Evolutionary conservation across 225 moss, liverwort and hornwort species (phyloP), one percentile per base, ranked within the genome.

Genomic region (Physcomitrium patens): DNA sequence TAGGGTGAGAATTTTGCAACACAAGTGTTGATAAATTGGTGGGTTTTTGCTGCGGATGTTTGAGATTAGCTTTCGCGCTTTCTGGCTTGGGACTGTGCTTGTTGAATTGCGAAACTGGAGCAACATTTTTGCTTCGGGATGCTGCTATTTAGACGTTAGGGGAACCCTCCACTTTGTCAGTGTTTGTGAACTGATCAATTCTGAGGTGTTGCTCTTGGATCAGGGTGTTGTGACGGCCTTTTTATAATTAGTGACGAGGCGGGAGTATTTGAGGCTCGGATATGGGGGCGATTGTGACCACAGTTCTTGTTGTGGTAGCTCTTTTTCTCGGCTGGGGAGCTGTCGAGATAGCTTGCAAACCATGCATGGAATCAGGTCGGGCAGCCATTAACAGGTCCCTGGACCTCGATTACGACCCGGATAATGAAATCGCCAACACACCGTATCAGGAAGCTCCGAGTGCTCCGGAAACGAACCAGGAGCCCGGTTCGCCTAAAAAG

Each of bases 341-440:
- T 26, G 80, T 86, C 48, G 97, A 97, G 78, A 79, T 94, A 46
- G 97, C 97, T 27, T 97, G 97, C 83, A 97, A 94, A 80, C 97
- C 97, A 14, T 97, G 97, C 82, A 82, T 97, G 90, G 87, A 97
- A 16, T 72, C 88, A 22, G 94, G 97, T 24, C 87, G 97, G 72
- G 63, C 86, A 8, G 91, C 94, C 23, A 77, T 97, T 53, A 82
- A 86, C 82, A 83, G 89, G 28, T 91, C 90, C 60, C 72, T 97
- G 89, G 86, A 97, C 83, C 97, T 94, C 10, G 86, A 94, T 66
- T 87, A 89, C 60, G 97, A 97, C 68, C 94, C 94, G 13, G 97
- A 97, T 68, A 86, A 97, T 58, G 94, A 81, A 28, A 84, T 97
- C 61, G 63, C 82, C 11, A 88, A 51, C 31, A 79, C 90, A 47